Base-by-base conservation (phyloP, 768 basidiomycete genomes). In the Suillus discolor region DNA sequence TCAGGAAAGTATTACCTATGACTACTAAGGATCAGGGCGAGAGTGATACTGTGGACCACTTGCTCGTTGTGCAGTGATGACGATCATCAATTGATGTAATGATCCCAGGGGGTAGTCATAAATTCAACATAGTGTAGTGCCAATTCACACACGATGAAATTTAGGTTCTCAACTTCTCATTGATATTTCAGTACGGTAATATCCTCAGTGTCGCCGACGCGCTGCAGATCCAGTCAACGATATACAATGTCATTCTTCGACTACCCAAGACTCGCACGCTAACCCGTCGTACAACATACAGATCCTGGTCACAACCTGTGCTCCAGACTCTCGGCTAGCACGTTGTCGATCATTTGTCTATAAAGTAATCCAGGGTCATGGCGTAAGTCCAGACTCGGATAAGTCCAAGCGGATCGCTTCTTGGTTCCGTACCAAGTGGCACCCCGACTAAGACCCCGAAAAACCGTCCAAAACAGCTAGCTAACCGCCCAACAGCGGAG, bases 1-100 rank as follows among this genome's bases (percentile, higher is more conserved):
- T 23, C 11, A 68, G 51, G 18, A 74, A 67, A 39, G 64, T 65
- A 8, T 60, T 62, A 3, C 60, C 64, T 2, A 36, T n/a, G 11
- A 4, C 1, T 57, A 36, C 13, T 23, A 36, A 38, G 13, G 36
- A n/a, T 12, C 54, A 55, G 36, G n/a, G 15, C 4, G 55, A 38
- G 15, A 23, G 4, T 16, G n/a, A 57, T 57, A 5, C 36, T 16
- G 7, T 23, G 34, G 36, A 57, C 36, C 55, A 9, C 7, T 23
- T 38, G n/a, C 8, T 57, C 13, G 55, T 57, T 23, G 55, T 57
- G 36, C 55, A 57, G 34, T 38, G 6, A 57, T 57, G 9, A 34
- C 18, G 18, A 34, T 54, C 4, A 20, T 20, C 11, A 34, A 11
- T 20, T 12, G 31, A 20, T 54, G 9, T 34, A 20, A 12, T 54